Percentiles rank a stretch among this genome's conserved stretches.
Conservation (phyloP, 305 asterid species). For the Fraxinus xanthoxyloides region DNA sequence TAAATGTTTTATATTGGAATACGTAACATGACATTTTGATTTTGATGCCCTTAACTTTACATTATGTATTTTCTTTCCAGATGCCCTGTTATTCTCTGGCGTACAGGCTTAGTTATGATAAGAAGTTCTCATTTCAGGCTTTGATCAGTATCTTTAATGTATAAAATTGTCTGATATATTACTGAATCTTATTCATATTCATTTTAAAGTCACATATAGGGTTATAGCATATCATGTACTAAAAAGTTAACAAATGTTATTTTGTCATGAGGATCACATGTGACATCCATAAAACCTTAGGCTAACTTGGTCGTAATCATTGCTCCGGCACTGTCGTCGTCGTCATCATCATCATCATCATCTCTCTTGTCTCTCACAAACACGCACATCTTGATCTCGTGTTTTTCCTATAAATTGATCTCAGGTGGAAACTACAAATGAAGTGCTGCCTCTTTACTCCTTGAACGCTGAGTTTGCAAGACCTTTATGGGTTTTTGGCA, state of each 20-base stretch:
- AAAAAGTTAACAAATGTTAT: neutral
- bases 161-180: neutral
- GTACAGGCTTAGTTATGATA: neutral
- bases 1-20: neutral
- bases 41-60: neutral
- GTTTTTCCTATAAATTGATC: slow-evolving; percentile 20
- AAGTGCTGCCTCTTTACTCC: slow-evolving; percentile 70
- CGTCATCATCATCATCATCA: neutral
- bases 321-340: neutral
- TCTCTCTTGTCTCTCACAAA: neutral
- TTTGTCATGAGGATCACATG: neutral
- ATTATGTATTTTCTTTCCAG: neutral
- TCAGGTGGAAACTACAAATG: slow-evolving; percentile 79
- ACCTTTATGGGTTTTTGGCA: slow-evolving; percentile 91
- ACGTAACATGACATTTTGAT: neutral
- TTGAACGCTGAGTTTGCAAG: slow-evolving; percentile 79
- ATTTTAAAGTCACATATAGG: neutral
- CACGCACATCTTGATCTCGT: slow-evolving; percentile 13
- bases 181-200: slow-evolving; percentile 2
- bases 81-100: neutral
- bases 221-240: neutral
- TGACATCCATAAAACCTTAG: slow-evolving; percentile 4
- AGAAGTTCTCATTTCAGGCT: neutral
- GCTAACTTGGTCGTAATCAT: neutral
- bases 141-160: neutral